A percentile compares a stretch with the other conserved stretches of the same genome.
Conservation (phyloP, 1,284 basidiomycete genomes). For the Butyriboletus appendiculatus region DNA sequence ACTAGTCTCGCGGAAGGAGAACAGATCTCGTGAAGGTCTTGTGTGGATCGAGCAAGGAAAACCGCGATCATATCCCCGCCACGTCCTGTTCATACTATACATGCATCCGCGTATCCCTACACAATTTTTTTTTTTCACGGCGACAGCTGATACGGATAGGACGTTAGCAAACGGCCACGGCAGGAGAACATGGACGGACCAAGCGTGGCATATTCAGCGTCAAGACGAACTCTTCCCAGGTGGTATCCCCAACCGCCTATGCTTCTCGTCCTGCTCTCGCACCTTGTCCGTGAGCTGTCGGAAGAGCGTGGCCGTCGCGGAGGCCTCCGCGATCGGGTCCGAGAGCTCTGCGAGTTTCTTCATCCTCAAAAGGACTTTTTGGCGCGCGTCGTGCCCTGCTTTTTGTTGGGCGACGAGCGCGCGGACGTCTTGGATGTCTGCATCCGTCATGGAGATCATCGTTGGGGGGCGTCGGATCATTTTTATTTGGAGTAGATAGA, state of each 20-base stretch:
- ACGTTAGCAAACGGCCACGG: no score
- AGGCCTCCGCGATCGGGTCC: constrained; percentile 34
- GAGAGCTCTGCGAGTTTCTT: constrained; percentile 46
- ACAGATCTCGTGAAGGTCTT: no score
- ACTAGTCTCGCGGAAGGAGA: no score
- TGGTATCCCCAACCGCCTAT: constrained; percentile 43
- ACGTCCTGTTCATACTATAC: no score
- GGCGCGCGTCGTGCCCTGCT: constrained; percentile 42
- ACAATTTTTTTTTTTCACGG: no score
- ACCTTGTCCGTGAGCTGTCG: constrained; percentile 37
- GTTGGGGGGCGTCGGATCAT: constrained; percentile 77
- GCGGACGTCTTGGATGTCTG: constrained; percentile 73
- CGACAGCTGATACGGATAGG: no score
- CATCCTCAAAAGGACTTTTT: constrained; percentile 44
- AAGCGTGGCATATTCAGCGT: neutral
- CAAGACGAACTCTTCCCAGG: constrained; percentile 33
- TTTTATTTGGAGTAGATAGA: no score
- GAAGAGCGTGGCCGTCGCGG: constrained; percentile 41
- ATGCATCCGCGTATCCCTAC: no score
- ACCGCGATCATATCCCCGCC: no score
- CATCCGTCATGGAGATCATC: constrained; percentile 68
- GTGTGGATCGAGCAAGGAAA: no score
- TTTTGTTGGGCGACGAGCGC: constrained; percentile 59
- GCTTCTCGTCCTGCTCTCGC: constrained; percentile 37
- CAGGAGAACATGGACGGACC: neutral